Percentiles rank a stretch among this genome's conserved stretches.
Evolutionary conservation across 345 rosid genomes (phyloP).

Genomic region (Aquilaria yunnanensis): DNA sequence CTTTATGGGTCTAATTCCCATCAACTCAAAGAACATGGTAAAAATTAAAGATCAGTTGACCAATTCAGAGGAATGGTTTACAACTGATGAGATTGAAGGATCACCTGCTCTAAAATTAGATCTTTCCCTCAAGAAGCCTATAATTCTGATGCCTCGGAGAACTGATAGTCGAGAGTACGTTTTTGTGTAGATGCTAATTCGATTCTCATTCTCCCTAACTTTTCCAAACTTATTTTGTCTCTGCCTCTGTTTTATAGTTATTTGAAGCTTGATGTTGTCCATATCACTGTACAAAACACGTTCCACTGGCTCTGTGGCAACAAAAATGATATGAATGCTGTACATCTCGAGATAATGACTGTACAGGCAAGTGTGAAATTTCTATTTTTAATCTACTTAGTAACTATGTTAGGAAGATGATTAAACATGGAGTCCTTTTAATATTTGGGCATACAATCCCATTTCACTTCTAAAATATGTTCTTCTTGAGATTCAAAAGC

Average conservation of each 20-base stretch:
- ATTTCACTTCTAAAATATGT: slow-evolving; percentile 1
- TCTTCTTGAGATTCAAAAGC: neutral
- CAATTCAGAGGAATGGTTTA: slow-evolving; percentile 85
- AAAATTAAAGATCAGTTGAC: slow-evolving; percentile 81
- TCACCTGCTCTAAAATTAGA: slow-evolving; percentile 91
- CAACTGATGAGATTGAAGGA: slow-evolving; percentile 86
- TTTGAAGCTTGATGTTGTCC: slow-evolving; percentile 94
- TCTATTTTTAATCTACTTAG: slow-evolving; percentile 1
- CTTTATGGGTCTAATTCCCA: slow-evolving; percentile 91
- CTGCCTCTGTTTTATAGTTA: slow-evolving; percentile 41
- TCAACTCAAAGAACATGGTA: slow-evolving; percentile 52
- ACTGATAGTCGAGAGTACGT: slow-evolving; percentile 93
- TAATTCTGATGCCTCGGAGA: slow-evolving; percentile 90
- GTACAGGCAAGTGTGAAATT: slow-evolving; percentile 57
- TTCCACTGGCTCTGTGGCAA: slow-evolving; percentile 81
- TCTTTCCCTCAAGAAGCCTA: slow-evolving; percentile 86
- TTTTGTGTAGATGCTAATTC: slow-evolving; percentile 14
- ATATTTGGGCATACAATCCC: neutral
- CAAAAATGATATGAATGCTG: slow-evolving; percentile 70
- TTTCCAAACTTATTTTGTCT: neutral
- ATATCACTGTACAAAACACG: slow-evolving; percentile 76
- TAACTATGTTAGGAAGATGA: slow-evolving; percentile 4
- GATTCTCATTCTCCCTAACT: neutral
- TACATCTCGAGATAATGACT: slow-evolving; percentile 76
- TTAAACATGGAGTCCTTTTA: neutral